These are phyloP conservation scores for Chlamydomonas reinhardtii DNA, from an alignment of 163 green algal species.

Conservation along the genomic window DNA sequence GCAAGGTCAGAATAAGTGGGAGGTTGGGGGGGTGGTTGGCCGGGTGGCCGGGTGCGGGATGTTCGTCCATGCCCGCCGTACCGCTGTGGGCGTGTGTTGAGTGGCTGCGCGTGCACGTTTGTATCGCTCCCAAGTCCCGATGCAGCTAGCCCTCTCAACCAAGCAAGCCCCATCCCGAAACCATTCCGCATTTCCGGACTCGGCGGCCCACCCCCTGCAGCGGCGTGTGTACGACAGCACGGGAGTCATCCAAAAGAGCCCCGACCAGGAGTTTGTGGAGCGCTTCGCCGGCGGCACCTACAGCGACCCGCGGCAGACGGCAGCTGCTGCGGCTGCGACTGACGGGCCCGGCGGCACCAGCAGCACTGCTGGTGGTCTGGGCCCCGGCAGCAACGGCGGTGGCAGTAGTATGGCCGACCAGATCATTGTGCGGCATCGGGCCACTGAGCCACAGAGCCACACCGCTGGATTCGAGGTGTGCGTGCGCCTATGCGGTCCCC, in stretches of 20 bases:
- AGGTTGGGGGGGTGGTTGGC: too few species aligned
- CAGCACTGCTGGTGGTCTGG: not conserved
- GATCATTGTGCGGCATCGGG: conserved; percentile 64
- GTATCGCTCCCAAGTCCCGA: too few species aligned
- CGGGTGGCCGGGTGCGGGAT: not conserved
- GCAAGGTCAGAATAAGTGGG: not conserved
- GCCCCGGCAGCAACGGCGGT: not conserved
- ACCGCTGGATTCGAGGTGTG: conserved; percentile 73
- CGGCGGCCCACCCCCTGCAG: too few species aligned
- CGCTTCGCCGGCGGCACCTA: conserved; percentile 75
- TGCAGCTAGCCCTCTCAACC: too few species aligned
- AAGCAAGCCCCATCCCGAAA: too few species aligned
- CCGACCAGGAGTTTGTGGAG: conserved; percentile 87
- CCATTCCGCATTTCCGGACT: too few species aligned
- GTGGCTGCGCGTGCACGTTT: too few species aligned
- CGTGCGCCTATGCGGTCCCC: too few species aligned
- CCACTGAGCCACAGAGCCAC: conserved; percentile 55
- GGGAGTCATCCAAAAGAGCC: conserved; percentile 72
- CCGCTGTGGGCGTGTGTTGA: not conserved
- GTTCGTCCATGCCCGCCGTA: too few species aligned
- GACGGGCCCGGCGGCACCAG: conserved; percentile 52
- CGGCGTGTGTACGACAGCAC: conserved; percentile 81
- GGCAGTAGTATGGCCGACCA: conserved; percentile 61
- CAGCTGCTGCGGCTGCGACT: not conserved
- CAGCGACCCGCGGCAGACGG: conserved; percentile 2